A percentile compares a stretch with the other conserved stretches of the same genome.
phyloP scores from a whole-genome alignment of 2,329 filamentous ascomycete species.

The Paraphaeosphaeria sporulosa region DNA sequence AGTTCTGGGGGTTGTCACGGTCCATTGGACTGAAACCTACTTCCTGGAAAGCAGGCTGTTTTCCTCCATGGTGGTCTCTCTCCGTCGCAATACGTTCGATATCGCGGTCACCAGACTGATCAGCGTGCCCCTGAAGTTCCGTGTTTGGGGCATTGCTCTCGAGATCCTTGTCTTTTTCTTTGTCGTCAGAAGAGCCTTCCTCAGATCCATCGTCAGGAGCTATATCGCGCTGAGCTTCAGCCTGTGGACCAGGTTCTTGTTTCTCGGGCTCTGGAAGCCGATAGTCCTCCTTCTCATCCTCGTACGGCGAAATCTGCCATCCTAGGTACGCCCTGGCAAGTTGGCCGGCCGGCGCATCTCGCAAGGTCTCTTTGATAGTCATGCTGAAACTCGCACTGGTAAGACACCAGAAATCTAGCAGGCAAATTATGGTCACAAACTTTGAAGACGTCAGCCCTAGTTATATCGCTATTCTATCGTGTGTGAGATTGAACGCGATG shows the following conservation, averaged over 20 bases:
- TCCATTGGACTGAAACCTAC: conserved; percentile 9
- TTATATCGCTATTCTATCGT: not conserved
- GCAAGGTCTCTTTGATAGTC: conserved; percentile 10
- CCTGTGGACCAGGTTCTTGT: not conserved
- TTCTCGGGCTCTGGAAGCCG: conserved; percentile 1
- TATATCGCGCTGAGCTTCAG: not conserved
- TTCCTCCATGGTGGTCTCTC: not conserved
- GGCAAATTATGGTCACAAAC: too few relatives aligned
- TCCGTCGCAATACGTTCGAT: conserved; percentile 8
- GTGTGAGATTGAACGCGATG: not conserved
- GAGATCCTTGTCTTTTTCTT: conserved; percentile 7
- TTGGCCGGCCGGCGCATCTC: conserved; percentile 12
- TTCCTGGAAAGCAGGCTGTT: conserved; percentile 3
- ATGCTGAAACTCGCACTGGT: not conserved
- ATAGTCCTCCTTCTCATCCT: conserved; percentile 11
- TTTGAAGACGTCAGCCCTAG: not conserved
- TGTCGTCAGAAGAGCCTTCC: not conserved
- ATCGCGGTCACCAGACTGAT: not conserved
- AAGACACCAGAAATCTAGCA: not conserved
- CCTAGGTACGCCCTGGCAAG: conserved; percentile 11
- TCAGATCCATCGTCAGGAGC: conserved; percentile 6
- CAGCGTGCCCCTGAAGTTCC: not conserved
- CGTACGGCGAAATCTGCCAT: conserved; percentile 12
- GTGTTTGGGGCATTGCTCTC: conserved; percentile 1
- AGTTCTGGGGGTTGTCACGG: conserved; percentile 41